phyloP scores from a whole-genome alignment of 768 basidiomycete genomes.

The Collybiopsis luxurians region DNA sequence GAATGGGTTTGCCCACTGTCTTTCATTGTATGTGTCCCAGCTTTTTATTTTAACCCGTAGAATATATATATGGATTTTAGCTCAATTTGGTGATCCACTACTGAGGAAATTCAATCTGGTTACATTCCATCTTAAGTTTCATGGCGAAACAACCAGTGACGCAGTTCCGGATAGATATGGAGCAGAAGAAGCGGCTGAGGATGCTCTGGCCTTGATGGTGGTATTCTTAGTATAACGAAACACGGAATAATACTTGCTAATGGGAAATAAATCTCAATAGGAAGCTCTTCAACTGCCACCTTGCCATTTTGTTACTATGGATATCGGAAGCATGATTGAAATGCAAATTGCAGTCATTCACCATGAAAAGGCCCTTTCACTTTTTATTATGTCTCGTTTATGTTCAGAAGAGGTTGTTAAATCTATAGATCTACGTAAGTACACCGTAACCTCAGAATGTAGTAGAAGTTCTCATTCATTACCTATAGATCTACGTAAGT shows the following conservation, averaged over 20 bases:
- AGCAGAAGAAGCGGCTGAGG: conserved; percentile 27
- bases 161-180: conserved; percentile 23
- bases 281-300: not conserved
- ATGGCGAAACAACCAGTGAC: conserved; percentile 28
- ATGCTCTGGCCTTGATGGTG: conserved; percentile 31
- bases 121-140: conserved; percentile 30
- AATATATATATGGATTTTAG: not conserved
- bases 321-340: conserved; percentile 1
- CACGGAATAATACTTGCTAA: not conserved
- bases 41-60: not conserved
- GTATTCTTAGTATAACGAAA: not conserved
- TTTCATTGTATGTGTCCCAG: not conserved
- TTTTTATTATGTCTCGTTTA: conserved; percentile 4
- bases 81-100: conserved; percentile 15
- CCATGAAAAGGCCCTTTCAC: not conserved
- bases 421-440: no score
- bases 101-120: conserved; percentile 38
- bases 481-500: no score
- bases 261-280: conserved; percentile 1
- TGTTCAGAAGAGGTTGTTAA: conserved; percentile 4
- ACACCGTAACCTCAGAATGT: no score
- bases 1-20: conserved; percentile 11
- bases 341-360: not conserved
- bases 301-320: conserved; percentile 3
- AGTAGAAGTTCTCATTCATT: no score